A percentile compares a stretch with the other conserved stretches of the same genome.
These are phyloP conservation scores for Prunella vulgaris DNA, from an alignment of 257 asterid genomes.

Conservation along the genomic window DNA sequence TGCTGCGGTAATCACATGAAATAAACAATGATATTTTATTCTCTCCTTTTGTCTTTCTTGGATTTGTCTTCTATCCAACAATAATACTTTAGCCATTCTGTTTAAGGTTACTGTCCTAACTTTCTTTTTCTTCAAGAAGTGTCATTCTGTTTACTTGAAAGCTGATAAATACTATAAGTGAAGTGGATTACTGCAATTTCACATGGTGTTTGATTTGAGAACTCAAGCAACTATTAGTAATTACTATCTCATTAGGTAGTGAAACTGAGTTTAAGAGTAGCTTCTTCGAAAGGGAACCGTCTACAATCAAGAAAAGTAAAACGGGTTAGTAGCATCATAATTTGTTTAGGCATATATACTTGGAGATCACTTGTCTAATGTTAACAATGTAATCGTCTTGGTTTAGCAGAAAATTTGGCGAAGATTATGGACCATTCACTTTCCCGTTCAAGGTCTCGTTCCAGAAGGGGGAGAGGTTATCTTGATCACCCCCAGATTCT, in stretches of 20 bases:
- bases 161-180: background rate
- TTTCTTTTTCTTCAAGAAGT: background rate
- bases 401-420: slow-evolving; percentile 49
- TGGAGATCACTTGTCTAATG: background rate
- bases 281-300: slow-evolving; percentile 72
- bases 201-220: slow-evolving; percentile 17
- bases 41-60: slow-evolving; percentile 37
- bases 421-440: slow-evolving; percentile 48
- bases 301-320: slow-evolving; percentile 69
- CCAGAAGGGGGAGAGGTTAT: slow-evolving; percentile 69
- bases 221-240: slow-evolving; percentile 18
- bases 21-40: slow-evolving; percentile 21
- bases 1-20: slow-evolving; percentile 20
- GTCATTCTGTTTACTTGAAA: background rate
- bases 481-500: slow-evolving; percentile 91
- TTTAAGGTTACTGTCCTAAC: background rate
- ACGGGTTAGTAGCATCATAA: slow-evolving; percentile 38
- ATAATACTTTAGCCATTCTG: background rate
- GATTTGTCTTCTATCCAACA: slow-evolving; percentile 29
- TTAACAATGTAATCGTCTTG: slow-evolving; percentile 10
- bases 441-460: slow-evolving; percentile 48
- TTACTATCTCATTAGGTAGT: slow-evolving; percentile 47
- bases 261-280: slow-evolving; percentile 68
- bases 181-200: background rate
- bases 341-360: background rate